Evolutionary conservation across 2,329 filamentous ascomycete genomes (phyloP).

Genomic region (Teratosphaeria zuluensis): DNA sequence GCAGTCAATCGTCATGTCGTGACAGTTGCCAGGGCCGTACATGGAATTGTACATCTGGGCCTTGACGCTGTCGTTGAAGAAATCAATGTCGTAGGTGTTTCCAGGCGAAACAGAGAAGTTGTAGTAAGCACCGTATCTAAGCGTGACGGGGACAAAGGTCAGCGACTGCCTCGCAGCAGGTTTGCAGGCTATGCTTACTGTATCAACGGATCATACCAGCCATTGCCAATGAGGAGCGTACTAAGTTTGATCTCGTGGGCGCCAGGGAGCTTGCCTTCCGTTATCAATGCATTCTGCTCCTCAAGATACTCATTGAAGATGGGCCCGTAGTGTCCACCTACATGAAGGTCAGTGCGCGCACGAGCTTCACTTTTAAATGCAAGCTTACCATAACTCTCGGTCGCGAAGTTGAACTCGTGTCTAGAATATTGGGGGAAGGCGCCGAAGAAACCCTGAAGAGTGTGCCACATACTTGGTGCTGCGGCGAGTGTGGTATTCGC

Average conservation of each 20-base stretch:
- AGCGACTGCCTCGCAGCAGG: too few relatives aligned
- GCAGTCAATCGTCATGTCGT: conserved; percentile 47
- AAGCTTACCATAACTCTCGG: conserved; percentile 12
- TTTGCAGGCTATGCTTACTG: too few relatives aligned
- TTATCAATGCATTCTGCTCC: conserved; percentile 20
- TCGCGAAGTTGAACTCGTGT: conserved; percentile 26
- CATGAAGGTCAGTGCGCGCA: neutral
- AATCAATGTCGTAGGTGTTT: conserved; percentile 47
- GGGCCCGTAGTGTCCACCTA: conserved; percentile 17
- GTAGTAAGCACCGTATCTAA: conserved; percentile 34
- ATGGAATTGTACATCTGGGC: conserved; percentile 47
- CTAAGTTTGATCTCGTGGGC: conserved; percentile 25
- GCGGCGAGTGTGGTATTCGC: conserved; percentile 45
- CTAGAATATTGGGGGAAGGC: conserved; percentile 38
- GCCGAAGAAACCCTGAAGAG: conserved; percentile 53
- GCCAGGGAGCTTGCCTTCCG: conserved; percentile 13
- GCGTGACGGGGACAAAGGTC: too few relatives aligned
- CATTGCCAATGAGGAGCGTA: conserved; percentile 39
- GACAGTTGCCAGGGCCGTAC: conserved; percentile 52
- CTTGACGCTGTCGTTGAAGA: conserved; percentile 33
- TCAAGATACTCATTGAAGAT: conserved; percentile 21
- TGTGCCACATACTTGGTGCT: conserved; percentile 51
- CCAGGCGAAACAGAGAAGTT: conserved; percentile 47
- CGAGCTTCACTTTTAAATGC: neutral
- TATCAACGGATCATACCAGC: conserved; percentile 47